Conservation (phyloP, 768 basidiomycete species). For the Xerocomus spinulosus region DNA sequence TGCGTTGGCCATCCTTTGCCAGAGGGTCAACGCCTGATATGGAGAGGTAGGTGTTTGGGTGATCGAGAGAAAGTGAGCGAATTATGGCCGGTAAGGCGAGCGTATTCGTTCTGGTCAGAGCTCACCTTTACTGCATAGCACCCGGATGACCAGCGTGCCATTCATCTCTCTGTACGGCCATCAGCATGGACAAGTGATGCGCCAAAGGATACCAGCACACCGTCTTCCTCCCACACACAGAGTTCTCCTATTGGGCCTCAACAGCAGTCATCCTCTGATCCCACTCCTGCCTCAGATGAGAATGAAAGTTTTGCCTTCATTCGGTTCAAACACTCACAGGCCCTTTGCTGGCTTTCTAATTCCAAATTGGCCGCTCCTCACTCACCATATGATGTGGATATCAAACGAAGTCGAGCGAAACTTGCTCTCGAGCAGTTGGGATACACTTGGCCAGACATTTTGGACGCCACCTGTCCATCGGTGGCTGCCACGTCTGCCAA, state of each 20-base stretch:
- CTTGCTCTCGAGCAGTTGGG: slow-evolving; percentile 32
- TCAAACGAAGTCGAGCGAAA: slow-evolving; percentile 20
- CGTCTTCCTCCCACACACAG: too few relatives aligned
- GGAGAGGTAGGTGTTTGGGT: slow-evolving; percentile 61
- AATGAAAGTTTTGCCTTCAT: slow-evolving; percentile 15
- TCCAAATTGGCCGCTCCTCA: slow-evolving; percentile 14
- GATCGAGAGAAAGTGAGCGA: slow-evolving; percentile 63
- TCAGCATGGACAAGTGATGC: slow-evolving; percentile 59
- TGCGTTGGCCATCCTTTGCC: slow-evolving; percentile 63
- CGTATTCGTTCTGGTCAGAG: not conserved
- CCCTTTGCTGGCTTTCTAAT: slow-evolving; percentile 22
- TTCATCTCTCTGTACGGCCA: slow-evolving; percentile 78
- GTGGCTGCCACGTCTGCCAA: slow-evolving; percentile 14
- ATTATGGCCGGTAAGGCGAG: slow-evolving; percentile 60
- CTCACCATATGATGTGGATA: slow-evolving; percentile 10
- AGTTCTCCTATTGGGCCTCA: not conserved
- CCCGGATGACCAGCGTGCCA: slow-evolving; percentile 51
- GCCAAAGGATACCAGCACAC: too few relatives aligned
- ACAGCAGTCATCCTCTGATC: slow-evolving; percentile 2
- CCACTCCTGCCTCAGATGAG: not conserved
- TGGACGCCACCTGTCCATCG: slow-evolving; percentile 36
- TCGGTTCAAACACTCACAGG: slow-evolving; percentile 24
- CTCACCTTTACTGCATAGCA: slow-evolving; percentile 35
- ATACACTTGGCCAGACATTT: slow-evolving; percentile 40
- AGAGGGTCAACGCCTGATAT: slow-evolving; percentile 74